A percentile compares a stretch with the other conserved stretches of the same genome.
Conservation (phyloP, 306 rosid species). For the Glycine soja region DNA sequence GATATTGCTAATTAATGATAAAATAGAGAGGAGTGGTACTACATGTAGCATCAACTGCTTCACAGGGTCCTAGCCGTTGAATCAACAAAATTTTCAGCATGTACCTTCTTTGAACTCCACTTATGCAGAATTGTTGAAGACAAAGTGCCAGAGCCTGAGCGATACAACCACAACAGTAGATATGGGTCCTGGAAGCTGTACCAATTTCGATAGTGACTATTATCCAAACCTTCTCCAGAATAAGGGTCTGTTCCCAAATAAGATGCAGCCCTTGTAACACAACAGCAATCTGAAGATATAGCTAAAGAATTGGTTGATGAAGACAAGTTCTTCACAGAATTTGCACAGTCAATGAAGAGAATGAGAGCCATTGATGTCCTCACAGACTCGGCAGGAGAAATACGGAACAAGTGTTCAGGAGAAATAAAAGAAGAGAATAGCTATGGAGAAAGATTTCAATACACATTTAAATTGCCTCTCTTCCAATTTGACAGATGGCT, state of each 20-base stretch:
- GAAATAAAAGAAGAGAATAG: too few relatives aligned
- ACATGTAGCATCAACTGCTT: too few relatives aligned
- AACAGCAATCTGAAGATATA: neutral
- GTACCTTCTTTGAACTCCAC: slow-evolving; percentile 56
- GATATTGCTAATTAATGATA: too few relatives aligned
- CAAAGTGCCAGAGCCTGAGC: slow-evolving; percentile 37
- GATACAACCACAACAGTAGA: slow-evolving; percentile 47
- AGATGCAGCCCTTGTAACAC: slow-evolving; percentile 67
- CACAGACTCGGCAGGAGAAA: slow-evolving; percentile 55
- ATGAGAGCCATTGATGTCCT: slow-evolving; percentile 62
- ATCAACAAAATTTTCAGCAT: too few relatives aligned
- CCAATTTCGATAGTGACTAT: slow-evolving; percentile 52
- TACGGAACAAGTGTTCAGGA: slow-evolving; percentile 62
- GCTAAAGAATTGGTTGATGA: slow-evolving; percentile 40
- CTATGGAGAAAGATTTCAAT: too few relatives aligned
- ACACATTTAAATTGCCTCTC: too few relatives aligned
- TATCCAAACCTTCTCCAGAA: slow-evolving; percentile 48
- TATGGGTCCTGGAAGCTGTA: slow-evolving; percentile 57
- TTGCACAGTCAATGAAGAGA: slow-evolving; percentile 65
- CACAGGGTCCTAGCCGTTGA: too few relatives aligned
- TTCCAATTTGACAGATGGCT: too few relatives aligned
- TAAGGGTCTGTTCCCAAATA: slow-evolving; percentile 63
- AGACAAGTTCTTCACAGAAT: slow-evolving; percentile 49
- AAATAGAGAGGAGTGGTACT: too few relatives aligned
- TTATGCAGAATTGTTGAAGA: slow-evolving; percentile 54